These are phyloP conservation scores for Spizellomyces punctatus DNA, from an alignment of 192 early-diverging fungal genomes.

Conservation along the genomic window DNA sequence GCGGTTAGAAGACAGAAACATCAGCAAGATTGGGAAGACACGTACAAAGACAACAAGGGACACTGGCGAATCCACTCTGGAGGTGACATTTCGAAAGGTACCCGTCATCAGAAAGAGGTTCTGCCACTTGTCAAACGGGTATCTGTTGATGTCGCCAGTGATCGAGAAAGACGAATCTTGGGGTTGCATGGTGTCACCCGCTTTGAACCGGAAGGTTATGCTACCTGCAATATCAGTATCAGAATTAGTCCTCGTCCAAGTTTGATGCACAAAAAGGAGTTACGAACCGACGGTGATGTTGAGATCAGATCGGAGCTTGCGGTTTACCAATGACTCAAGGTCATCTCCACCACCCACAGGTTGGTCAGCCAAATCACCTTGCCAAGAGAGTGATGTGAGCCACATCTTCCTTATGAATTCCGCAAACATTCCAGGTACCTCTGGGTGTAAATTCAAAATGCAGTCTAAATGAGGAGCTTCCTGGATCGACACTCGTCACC, in stretches of 20 bases:
- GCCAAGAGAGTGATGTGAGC: background rate
- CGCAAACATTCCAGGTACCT: background rate
- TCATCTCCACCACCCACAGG: background rate
- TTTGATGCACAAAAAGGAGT: background rate
- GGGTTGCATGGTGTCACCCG: background rate
- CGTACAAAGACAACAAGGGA: background rate
- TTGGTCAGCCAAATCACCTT: background rate
- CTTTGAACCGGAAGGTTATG: conserved; percentile 1
- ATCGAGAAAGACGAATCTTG: background rate
- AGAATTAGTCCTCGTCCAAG: background rate
- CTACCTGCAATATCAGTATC: background rate
- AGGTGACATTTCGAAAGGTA: background rate
- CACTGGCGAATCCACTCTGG: too few species aligned
- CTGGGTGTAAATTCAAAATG: conserved; percentile 1
- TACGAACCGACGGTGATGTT: conserved; percentile 11
- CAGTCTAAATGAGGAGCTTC: background rate
- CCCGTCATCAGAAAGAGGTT: background rate
- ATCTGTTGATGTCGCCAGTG: conserved; percentile 15
- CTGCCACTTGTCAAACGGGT: conserved; percentile 13
- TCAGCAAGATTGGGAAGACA: background rate
- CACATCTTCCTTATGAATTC: background rate
- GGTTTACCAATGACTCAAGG: background rate
- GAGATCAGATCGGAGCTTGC: background rate
- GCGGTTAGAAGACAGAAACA: background rate
- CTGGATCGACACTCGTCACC: background rate